Evolutionary conservation across 805 yeast species (phyloP), one percentile per base, ranked within the genome.

Genomic region (Lipomyces spencermartinsiae): DNA sequence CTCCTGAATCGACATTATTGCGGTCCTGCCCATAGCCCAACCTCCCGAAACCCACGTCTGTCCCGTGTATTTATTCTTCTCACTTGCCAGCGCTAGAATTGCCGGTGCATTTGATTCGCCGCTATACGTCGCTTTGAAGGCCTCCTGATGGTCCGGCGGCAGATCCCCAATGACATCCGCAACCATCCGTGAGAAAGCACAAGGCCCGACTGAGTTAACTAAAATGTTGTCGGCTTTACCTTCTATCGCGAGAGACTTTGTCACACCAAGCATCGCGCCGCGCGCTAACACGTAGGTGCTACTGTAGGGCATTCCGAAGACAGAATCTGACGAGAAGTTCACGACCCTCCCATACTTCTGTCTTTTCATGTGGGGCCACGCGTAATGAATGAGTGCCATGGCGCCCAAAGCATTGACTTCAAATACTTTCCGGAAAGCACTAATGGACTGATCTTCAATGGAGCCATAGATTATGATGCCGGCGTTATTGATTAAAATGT

Each of bases 271-370:
- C 49, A 39, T 39, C 49, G 49, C 49, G 19, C 49, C 49, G 49
- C 19, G 49, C 49, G 49, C 19, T 19, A 39, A 39, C 49, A 39
- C 49, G 49, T 39, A 39, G 49, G 49, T 39, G 19, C 49, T 39
- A 39, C 49, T 39, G 49, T 39, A 39, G 49, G 19, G 49, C 19
- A 39, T 39, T 39, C 49, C 49, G 19, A 39, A 39, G 49, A 39
- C 49, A 39, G 49, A 39, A 39, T 39, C 19, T 39, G 49, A 39
- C 49, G 49, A 39, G 49, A 39, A 39, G 49, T 39, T 39, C 49
- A 39, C 49, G 49, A 39, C 14, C 19, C 49, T 39, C 49, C 49
- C 19, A 4, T 39, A 39, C 49, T 39, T 39, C 49, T 39, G 49
- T 16, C 19, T 16, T 39, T 39, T 39, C 49, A 39, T 14, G 49